Base-by-base conservation (phyloP, 306 rosid genomes). In the Quercus wislizeni region DNA sequence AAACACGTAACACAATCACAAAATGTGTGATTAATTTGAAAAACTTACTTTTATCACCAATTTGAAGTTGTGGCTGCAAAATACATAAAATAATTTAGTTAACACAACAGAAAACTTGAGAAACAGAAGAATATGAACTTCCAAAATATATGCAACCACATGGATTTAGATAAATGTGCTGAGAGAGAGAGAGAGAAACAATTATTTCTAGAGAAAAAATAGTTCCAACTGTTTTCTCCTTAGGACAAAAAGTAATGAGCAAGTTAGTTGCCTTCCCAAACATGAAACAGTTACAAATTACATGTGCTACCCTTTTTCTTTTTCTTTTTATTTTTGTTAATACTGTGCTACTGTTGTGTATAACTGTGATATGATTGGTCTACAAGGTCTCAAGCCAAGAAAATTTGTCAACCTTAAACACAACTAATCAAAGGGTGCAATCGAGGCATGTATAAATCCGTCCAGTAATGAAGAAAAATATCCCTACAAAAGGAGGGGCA, bases 41-140 rank as follows among this genome's bases (percentile, higher is more conserved):
- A 72, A 59, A 79, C 98, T 90, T 86, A 96, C 99, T 96, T 88
- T 93, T 96, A 82, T 96, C 99, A 61, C 99, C 99, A 70, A 92
- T 84, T 85, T 96, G 98, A 79, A 96, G 9, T 83, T 96, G 99
- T 31, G 99, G 98, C 98, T 96, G 94, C 88, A 83, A 67, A 69
- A 86, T 73, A 54, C 18, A 75, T 33, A 69, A 69, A 78, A 84
- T 56, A 43, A 69, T 41, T 75, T 77, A 61, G 71, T 79, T 77
- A 85, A 85, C 79, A 86, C 19, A 69, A 73, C 55, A 14, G 28
- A 56, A 46, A 19, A 11, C 18, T 67, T 20, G 12, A 52, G 72
- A 64, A 63, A 23, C 28, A 27, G 57, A 72, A 14, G 62, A 62
- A 65, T 46, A 9, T 55, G 15, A 38, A 51, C n/a, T 23, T 18